These are phyloP conservation scores for Tulasnella sp. DNA, from an alignment of 768 basidiomycete species.

Conservation along the genomic window DNA sequence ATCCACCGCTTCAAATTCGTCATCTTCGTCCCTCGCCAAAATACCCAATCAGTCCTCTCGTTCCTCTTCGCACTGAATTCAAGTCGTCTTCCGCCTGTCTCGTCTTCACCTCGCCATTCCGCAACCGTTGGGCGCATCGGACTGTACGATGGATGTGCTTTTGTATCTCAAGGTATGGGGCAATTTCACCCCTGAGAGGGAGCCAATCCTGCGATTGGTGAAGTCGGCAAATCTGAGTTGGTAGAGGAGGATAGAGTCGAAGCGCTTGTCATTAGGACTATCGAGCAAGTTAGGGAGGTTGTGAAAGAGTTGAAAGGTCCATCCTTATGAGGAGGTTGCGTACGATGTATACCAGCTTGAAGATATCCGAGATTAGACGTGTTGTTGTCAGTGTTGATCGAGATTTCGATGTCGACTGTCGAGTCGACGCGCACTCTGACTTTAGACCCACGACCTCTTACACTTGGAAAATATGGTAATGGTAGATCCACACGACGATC, in stretches of 20 bases:
- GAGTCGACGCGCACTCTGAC: constrained; percentile 8
- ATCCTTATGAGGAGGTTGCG: constrained; percentile 62
- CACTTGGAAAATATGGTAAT: constrained; percentile 17
- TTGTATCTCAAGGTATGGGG: constrained; percentile 59
- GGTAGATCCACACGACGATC: not conserved
- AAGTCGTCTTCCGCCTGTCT: constrained; percentile 36
- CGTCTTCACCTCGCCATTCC: not conserved
- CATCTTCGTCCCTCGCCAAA: constrained; percentile 54
- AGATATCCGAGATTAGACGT: constrained; percentile 38
- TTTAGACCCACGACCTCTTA: not conserved
- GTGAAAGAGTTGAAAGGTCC: constrained; percentile 54
- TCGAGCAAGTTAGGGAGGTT: constrained; percentile 48
- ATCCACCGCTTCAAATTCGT: constrained; percentile 53
- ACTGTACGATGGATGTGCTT: constrained; percentile 59
- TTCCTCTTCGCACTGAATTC: constrained; percentile 55
- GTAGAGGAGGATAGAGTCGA: constrained; percentile 62
- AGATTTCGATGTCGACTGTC: constrained; percentile 17
- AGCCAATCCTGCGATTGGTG: constrained; percentile 55
- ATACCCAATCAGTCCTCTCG: constrained; percentile 50
- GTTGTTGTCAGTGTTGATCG: not conserved
- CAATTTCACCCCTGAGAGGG: constrained; percentile 51
- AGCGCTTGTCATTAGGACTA: constrained; percentile 50
- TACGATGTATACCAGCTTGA: constrained; percentile 60
- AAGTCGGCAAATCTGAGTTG: constrained; percentile 49
- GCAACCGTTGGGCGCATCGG: constrained; percentile 54